These are phyloP conservation scores for Starmerella tilneyi DNA, from an alignment of 805 yeast species.

Conservation along the genomic window DNA sequence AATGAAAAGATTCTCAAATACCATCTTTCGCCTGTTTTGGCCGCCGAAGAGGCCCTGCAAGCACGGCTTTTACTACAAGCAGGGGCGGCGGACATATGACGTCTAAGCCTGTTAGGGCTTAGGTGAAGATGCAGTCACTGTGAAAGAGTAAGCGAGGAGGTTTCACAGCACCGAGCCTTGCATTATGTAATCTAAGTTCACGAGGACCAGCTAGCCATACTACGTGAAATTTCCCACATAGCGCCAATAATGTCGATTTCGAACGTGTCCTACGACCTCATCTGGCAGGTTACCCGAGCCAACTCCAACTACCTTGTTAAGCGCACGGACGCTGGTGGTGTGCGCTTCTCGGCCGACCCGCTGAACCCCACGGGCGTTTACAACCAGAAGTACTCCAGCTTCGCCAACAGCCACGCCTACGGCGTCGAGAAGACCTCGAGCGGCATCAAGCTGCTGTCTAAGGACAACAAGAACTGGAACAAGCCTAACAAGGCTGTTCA, in stretches of 20 bases:
- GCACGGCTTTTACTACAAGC: no score
- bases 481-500: constrained; percentile 38
- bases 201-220: neutral
- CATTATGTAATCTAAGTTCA: neutral
- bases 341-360: constrained; percentile 41
- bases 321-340: constrained; percentile 36
- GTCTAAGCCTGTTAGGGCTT: constrained; percentile 1
- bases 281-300: constrained; percentile 44
- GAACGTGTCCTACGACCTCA: constrained; percentile 35
- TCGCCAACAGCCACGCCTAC: constrained; percentile 42
- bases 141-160: no score
- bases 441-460: constrained; percentile 36
- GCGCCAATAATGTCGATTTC: constrained; percentile 23
- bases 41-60: no score
- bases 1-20: no score
- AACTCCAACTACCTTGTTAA: constrained; percentile 41
- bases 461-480: constrained; percentile 39
- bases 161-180: neutral
- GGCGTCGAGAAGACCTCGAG: constrained; percentile 35
- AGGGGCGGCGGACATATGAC: no score
- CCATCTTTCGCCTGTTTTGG: no score
- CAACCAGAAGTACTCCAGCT: constrained; percentile 41
- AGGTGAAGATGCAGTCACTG: constrained; percentile 5
- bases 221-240: constrained; percentile 4
- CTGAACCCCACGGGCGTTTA: constrained; percentile 40